phyloP scores from a whole-genome alignment of 768 basidiomycete genomes.

The Pleurotus citrinopileatus region DNA sequence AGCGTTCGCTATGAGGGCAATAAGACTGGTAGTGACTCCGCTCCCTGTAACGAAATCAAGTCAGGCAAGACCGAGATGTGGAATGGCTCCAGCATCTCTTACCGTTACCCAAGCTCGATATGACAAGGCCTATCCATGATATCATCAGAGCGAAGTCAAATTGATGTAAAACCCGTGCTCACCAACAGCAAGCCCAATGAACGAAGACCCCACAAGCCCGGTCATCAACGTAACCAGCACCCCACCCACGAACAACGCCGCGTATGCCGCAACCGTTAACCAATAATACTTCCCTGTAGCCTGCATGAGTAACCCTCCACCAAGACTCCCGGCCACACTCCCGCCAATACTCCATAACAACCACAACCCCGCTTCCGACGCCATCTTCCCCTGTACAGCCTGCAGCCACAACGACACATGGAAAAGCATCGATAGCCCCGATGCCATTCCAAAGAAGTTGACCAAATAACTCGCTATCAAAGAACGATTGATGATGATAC shows the following conservation, averaged over 20 bases:
- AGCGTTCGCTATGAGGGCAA: slow-evolving; percentile 62
- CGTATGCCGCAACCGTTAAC: slow-evolving; percentile 43
- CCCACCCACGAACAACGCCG: slow-evolving; percentile 35
- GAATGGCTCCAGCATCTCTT: slow-evolving; percentile 7
- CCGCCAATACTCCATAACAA: slow-evolving; percentile 47
- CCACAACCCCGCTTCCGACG: slow-evolving; percentile 49
- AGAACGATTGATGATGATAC: slow-evolving; percentile 48
- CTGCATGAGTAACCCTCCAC: slow-evolving; percentile 54
- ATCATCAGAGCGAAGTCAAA: not conserved
- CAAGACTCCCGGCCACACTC: slow-evolving; percentile 46
- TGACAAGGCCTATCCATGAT: slow-evolving; percentile 25
- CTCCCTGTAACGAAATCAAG: slow-evolving; percentile 29
- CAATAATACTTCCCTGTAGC: slow-evolving; percentile 55
- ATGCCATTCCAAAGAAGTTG: slow-evolving; percentile 54
- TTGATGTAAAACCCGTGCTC: slow-evolving; percentile 12
- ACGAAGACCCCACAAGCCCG: slow-evolving; percentile 34
- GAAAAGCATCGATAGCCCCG: slow-evolving; percentile 45
- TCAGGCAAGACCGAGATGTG: not conserved
- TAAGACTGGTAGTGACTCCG: slow-evolving; percentile 53
- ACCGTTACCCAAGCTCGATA: slow-evolving; percentile 41
- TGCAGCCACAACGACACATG: slow-evolving; percentile 57
- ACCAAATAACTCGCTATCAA: slow-evolving; percentile 45
- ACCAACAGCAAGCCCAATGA: slow-evolving; percentile 40
- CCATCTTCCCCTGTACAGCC: slow-evolving; percentile 46
- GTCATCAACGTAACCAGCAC: slow-evolving; percentile 34